Evolutionary conservation across 176 grass and related monocot genomes (phyloP).

Genomic region (Coix lacrymajobi): DNA sequence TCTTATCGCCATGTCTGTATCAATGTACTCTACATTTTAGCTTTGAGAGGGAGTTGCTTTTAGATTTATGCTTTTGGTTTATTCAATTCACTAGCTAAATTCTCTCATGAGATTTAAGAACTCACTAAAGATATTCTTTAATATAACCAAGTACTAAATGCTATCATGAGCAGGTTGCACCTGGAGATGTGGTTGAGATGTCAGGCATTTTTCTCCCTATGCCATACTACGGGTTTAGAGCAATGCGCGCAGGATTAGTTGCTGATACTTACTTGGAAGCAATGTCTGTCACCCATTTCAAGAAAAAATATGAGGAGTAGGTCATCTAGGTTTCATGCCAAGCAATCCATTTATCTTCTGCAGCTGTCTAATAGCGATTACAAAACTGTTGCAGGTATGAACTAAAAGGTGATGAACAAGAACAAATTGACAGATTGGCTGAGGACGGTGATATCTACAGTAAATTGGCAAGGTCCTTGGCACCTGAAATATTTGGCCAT

Average conservation of each 20-base stretch:
- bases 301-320: slow-evolving; percentile 99
- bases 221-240: slow-evolving; percentile 90
- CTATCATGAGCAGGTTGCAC: slow-evolving; percentile 64
- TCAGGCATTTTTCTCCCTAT: slow-evolving; percentile 98
- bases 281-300: slow-evolving; percentile 97
- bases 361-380: neutral
- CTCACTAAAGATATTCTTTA: neutral
- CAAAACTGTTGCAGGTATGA: slow-evolving; percentile 64
- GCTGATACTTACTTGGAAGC: slow-evolving; percentile 98
- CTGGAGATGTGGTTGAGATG: slow-evolving; percentile 94
- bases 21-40: neutral
- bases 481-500: slow-evolving; percentile 99
- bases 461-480: slow-evolving; percentile 81
- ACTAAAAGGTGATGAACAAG: slow-evolving; percentile 94
- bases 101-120: neutral
- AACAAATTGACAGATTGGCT: slow-evolving; percentile 78
- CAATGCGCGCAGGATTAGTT: slow-evolving; percentile 97
- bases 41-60: neutral
- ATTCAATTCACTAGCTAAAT: neutral
- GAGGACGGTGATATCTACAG: slow-evolving; percentile 98
- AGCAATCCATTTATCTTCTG: neutral
- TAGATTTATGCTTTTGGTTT: neutral
- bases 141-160: neutral
- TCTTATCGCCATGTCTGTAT: neutral
- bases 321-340: slow-evolving; percentile 4